Evolutionary conservation across 78 protist species (phyloP).

Genomic region (Dictyostelium intermedium): DNA sequence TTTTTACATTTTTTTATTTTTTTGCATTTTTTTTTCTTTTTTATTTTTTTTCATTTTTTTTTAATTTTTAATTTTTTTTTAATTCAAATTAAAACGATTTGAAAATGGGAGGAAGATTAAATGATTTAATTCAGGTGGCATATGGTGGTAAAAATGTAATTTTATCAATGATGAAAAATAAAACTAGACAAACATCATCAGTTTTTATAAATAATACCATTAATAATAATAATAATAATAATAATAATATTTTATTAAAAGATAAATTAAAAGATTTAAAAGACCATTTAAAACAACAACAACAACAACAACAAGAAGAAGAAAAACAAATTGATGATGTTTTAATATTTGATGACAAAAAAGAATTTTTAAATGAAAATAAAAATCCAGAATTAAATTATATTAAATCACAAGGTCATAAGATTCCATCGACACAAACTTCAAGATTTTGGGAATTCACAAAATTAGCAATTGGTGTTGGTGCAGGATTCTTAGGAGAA

Average conservation of each 20-base stretch:
- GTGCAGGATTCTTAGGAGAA: slow-evolving; percentile 60
- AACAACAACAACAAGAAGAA: too few relatives aligned
- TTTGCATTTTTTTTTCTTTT: background rate
- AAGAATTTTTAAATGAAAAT: background rate
- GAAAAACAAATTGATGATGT: background rate
- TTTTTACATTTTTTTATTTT: too few relatives aligned
- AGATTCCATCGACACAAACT: slow-evolving; percentile 32
- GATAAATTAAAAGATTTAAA: background rate
- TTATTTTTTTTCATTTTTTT: background rate
- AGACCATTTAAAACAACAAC: too few relatives aligned
- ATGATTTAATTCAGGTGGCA: slow-evolving; percentile 35
- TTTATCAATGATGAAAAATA: slow-evolving; percentile 23
- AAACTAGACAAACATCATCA: background rate
- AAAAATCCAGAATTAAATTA: slow-evolving; percentile 54
- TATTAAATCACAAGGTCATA: slow-evolving; percentile 2
- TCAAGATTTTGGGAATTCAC: slow-evolving; percentile 63
- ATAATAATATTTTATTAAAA: background rate
- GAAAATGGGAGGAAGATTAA: background rate
- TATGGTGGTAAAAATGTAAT: slow-evolving; percentile 55
- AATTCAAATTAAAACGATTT: background rate
- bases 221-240: background rate
- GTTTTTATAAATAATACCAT: background rate
- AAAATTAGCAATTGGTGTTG: slow-evolving; percentile 62
- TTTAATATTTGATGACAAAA: background rate
- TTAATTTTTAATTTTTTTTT: background rate